Evolutionary conservation across 495 filamentous ascomycete species (phyloP).

Genomic region (Aspergillus hancockii): DNA sequence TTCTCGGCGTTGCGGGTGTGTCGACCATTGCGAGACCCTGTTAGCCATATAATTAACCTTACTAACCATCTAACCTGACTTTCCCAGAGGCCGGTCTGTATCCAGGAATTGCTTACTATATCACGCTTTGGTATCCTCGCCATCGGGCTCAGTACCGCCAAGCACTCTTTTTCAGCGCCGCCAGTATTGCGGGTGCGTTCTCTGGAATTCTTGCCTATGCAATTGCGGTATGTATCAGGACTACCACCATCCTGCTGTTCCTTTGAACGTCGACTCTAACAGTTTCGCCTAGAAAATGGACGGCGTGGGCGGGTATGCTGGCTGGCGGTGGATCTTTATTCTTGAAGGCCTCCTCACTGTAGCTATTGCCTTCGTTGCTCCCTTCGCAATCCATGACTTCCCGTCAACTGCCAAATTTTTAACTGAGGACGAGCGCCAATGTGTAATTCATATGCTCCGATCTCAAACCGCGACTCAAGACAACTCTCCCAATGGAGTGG

Average conservation of each 20-base stretch:
- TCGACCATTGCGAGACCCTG: background rate
- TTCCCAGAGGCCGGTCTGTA: conserved; percentile 54
- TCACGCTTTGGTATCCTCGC: conserved; percentile 72
- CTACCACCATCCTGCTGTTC: background rate
- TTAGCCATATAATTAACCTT: background rate
- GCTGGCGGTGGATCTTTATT: conserved; percentile 80
- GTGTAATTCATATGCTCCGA: conserved; percentile 52
- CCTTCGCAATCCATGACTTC: conserved; percentile 64
- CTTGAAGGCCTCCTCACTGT: conserved; percentile 64
- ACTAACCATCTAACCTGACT: background rate
- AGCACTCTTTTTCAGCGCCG: conserved; percentile 71
- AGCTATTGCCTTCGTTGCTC: conserved; percentile 57
- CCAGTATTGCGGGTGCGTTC: conserved; percentile 67
- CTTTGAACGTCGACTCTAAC: background rate
- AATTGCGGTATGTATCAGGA: conserved; percentile 32
- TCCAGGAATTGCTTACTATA: conserved; percentile 72
- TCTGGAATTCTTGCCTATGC: conserved; percentile 67
- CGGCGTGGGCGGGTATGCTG: conserved; percentile 59
- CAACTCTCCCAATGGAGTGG: background rate
- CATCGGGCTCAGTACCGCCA: conserved; percentile 66
- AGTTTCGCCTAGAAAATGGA: conserved; percentile 54
- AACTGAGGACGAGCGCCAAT: conserved; percentile 48
- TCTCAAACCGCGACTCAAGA: conserved; percentile 41
- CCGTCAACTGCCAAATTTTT: conserved; percentile 61
- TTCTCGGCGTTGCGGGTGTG: conserved; percentile 63